Percentiles rank a stretch among this genome's conserved stretches.
Evolutionary conservation across 306 rosid genomes (phyloP).

Genomic region (Cucurbita argyrosperma): DNA sequence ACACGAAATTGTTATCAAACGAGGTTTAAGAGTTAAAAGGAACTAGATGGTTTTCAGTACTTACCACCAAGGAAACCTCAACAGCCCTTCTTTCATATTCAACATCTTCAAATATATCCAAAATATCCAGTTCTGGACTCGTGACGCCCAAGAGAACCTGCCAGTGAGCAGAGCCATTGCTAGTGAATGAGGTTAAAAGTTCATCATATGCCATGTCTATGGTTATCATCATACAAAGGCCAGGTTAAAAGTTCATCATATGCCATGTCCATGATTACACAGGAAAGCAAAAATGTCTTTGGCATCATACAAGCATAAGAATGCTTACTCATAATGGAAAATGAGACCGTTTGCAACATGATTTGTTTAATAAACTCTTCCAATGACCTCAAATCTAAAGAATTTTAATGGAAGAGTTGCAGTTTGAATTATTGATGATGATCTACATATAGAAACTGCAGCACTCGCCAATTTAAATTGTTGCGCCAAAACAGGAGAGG

Average conservation of each 20-base stretch:
- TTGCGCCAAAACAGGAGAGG: neutral
- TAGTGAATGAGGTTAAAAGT: neutral
- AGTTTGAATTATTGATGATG: neutral
- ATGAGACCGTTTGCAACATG: neutral
- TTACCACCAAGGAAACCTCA: conserved; percentile 39
- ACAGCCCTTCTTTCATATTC: conserved; percentile 59
- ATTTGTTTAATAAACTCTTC: neutral
- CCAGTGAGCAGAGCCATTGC: neutral
- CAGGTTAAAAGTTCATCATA: neutral
- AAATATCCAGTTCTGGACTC: conserved; percentile 40
- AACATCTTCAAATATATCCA: conserved; percentile 67
- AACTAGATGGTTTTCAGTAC: neutral
- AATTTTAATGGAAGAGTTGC: neutral
- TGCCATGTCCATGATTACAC: neutral
- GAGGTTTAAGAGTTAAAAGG: neutral
- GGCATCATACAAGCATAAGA: neutral
- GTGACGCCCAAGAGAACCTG: conserved; percentile 69
- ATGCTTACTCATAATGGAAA: neutral
- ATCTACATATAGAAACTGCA: neutral
- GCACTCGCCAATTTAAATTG: neutral
- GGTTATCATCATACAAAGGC: neutral
- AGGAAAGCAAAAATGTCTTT: neutral
- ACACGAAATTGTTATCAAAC: neutral
- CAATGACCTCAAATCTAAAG: neutral
- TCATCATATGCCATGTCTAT: neutral